Percentiles rank a stretch among this genome's conserved stretches.
These are phyloP conservation scores for Elsinoe batatas DNA, from an alignment of 2,329 filamentous ascomycete species.

Conservation along the genomic window DNA sequence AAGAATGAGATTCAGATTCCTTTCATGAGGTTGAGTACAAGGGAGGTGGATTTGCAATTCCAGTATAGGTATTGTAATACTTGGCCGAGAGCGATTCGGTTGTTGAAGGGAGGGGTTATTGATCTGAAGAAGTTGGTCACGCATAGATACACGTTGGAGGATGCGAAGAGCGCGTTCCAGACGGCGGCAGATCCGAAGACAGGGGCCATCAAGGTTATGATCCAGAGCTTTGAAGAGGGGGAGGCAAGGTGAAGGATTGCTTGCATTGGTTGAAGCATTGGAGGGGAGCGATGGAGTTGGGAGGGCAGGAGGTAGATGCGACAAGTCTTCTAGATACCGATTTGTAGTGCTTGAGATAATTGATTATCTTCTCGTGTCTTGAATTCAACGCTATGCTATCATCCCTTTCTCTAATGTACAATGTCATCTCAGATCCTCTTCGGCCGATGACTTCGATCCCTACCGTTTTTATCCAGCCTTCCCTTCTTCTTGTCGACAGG, in stretches of 20 bases:
- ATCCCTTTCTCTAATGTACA: constrained; percentile 3
- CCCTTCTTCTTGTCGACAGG: constrained; percentile 23
- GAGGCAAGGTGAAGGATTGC: constrained; percentile 19
- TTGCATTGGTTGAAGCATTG: neutral
- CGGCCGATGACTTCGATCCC: constrained; percentile 28
- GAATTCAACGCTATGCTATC: constrained; percentile 1
- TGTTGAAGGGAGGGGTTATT: constrained; percentile 76
- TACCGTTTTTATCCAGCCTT: constrained; percentile 27
- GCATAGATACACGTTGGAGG: constrained; percentile 75
- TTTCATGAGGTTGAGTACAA: constrained; percentile 84
- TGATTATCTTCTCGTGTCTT: neutral
- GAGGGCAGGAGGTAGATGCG: neutral
- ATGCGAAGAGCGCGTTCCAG: constrained; percentile 81
- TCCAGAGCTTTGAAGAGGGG: constrained; percentile 53
- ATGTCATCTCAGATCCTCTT: constrained; percentile 17
- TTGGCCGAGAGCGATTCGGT: constrained; percentile 84
- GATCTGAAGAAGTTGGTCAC: constrained; percentile 76
- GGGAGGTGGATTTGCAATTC: constrained; percentile 90
- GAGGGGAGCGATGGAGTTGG: neutral
- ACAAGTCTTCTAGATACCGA: neutral
- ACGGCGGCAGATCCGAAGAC: constrained; percentile 80
- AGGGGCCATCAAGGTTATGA: constrained; percentile 96
- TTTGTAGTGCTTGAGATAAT: too few species aligned
- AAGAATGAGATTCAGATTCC: constrained; percentile 92
- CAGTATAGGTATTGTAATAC: constrained; percentile 96